Evolutionary conservation across 306 rosid genomes (phyloP), one percentile per base, ranked within the genome.

Genomic region (Gastrolobium villosum): DNA sequence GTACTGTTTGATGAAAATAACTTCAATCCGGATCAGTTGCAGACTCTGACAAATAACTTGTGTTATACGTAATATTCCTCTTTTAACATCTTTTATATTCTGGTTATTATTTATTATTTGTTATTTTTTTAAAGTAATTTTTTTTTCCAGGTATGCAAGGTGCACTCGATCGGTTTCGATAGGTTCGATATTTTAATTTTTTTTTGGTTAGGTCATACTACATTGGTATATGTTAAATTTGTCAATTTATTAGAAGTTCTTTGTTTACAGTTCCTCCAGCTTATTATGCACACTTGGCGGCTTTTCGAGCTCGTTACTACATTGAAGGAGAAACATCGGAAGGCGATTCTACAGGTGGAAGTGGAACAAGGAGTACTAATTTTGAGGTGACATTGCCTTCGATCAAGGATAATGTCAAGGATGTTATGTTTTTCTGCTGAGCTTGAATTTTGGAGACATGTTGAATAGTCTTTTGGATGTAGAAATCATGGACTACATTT

Each of bases 201-300:
- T 45, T 7, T n/a, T 0, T 37, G 1, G 50, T 1, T 30, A 3
- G 20, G 4, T 37, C 5, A 40, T 39, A 8, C 5, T 36, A 7
- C 26, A 20, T 20, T 20, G 26, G 26, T 0, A 20, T 20, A 20
- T 20, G 26, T 20, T 20, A 20, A 20, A 20, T 20, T 20, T 20
- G 1, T 2, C 20, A 2, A 32, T 30, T 66, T 7, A 34, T 28
- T 41, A 1, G n/a, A 46, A 13, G 0, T 56, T 53, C 0, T 26
- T 1, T 41, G 34, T 56, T 48, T 81, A 77, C 81, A 83, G 90
- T 86, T 49, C 90, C 87, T 63, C 87, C 90, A 0, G 90, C 87
- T 0, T 86, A 86, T 20, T 86, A 86, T 74, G 90, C 90, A 1
- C 87, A 86, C 67, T 56, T 83, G 34, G 79, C 85, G 0, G 90